Conservation (phyloP, 352 stramenopile species). For the Phytopythium mirpurense region DNA sequence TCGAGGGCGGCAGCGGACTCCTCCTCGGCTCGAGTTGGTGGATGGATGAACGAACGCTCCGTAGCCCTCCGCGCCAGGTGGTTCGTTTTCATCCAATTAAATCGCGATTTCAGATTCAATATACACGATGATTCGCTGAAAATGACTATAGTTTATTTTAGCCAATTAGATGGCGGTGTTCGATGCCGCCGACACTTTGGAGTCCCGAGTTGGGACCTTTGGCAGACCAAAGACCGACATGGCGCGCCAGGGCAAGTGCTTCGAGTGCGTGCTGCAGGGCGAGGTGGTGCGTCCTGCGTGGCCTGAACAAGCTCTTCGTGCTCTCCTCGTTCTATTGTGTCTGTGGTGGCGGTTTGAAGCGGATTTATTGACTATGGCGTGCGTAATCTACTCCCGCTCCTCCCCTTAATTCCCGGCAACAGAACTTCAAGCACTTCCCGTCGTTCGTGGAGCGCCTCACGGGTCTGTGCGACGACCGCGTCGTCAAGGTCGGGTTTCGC, state of each 20-base stretch:
- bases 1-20: neutral
- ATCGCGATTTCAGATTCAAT: neutral
- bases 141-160: conserved; percentile 1
- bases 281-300: conserved; percentile 53
- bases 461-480: conserved; percentile 70
- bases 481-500: conserved; percentile 51
- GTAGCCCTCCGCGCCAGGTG: too few relatives aligned
- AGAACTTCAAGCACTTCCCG: conserved; percentile 83
- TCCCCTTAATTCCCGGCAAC: too few relatives aligned
- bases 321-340: neutral
- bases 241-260: conserved; percentile 67
- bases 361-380: neutral
- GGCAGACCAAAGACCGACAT: conserved; percentile 17
- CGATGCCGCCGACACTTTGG: neutral
- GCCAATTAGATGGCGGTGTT: conserved; percentile 7
- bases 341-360: conserved; percentile 1
- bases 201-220: too few relatives aligned
- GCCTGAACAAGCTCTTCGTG: too few relatives aligned
- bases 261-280: conserved; percentile 77
- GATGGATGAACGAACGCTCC: neutral
- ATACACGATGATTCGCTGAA: neutral
- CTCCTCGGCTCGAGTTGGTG: conserved; percentile 19
- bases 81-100: too few relatives aligned
- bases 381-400: neutral
- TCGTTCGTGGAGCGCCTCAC: conserved; percentile 76